Conservation (phyloP, 257 asterid genomes). For the Jacaranda copaia region DNA sequence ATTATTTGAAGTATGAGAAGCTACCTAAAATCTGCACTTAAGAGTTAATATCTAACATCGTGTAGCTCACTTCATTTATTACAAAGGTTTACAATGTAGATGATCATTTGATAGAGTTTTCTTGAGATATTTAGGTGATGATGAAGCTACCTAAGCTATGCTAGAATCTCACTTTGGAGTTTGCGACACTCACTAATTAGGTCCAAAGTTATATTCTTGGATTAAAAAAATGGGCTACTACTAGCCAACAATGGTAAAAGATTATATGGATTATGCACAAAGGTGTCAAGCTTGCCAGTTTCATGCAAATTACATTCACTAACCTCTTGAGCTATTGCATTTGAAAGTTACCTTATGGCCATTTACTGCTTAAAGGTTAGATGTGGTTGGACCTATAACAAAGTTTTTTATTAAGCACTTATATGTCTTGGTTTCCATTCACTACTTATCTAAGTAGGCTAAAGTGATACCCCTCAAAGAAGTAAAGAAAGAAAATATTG, state of each 20-base stretch:
- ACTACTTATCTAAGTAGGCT: background rate
- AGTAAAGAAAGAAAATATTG: background rate
- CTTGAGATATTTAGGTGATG: too few species aligned
- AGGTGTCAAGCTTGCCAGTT: background rate
- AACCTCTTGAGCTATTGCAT: background rate
- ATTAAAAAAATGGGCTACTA: too few species aligned
- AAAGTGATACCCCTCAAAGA: background rate
- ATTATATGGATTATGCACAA: background rate
- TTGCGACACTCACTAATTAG: too few species aligned
- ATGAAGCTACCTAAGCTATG: too few species aligned
- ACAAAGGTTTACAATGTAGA: too few species aligned
- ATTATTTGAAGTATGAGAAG: background rate
- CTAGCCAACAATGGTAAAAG: too few species aligned
- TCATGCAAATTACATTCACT: background rate
- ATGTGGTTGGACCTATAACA: background rate
- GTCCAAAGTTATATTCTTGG: too few species aligned
- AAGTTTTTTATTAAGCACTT: background rate
- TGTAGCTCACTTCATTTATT: background rate
- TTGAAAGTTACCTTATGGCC: background rate
- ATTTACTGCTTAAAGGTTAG: background rate
- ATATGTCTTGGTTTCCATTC: background rate
- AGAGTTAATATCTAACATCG: too few species aligned
- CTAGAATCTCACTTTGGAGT: too few species aligned
- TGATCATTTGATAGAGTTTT: too few species aligned
- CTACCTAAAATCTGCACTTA: background rate